Evolutionary conservation across 257 asterid species (phyloP), one percentile per base, ranked within the genome.

Genomic region (Euphrasia confusa): DNA sequence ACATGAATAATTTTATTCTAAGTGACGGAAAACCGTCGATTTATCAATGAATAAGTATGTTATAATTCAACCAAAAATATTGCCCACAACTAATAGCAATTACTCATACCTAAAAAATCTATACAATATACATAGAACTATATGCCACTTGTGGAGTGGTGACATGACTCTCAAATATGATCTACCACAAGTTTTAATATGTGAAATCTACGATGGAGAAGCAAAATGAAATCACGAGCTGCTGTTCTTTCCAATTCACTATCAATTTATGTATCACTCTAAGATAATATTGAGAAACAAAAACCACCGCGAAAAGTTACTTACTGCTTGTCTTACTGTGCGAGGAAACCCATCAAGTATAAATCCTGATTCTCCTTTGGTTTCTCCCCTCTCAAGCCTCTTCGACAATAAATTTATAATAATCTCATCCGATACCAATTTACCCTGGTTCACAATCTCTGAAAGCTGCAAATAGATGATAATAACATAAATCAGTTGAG

Each of bases 401-500:
- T 87, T 93, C 10, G 96, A 93, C 73, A 93, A 75, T 57, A 93
- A 73, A 58, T 78, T 87, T 4, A 93, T 80, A 67, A 92, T 80
- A 47, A 88, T 88, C 79, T 92, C 98, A 79, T 92, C 98, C 3
- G 99, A 84, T 18, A 89, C 99, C 85, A 92, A 74, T 71, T 88
- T 86, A 30, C 99, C 99, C 68, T 89, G 96, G 89, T 92, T 89
- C 66, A 93, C 99, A 60, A 85, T 87, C 72, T 89, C 95, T 33
- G 72, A 78, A 55, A 92, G 96, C 99, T 92, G 78, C 74, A 30
- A 30, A 30, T 3, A 30, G 4, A 30, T 30, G 33, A 30, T 30
- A 4, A 30, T 30, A 30, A 30, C 4, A 5, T 5, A 30, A 44
- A 63, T 39, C 45, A 70, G 65, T 59, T n/a, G 40, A 24, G 42